phyloP scores from a whole-genome alignment of 78 protist genomes.

The Polysphondylium violaceum region DNA sequence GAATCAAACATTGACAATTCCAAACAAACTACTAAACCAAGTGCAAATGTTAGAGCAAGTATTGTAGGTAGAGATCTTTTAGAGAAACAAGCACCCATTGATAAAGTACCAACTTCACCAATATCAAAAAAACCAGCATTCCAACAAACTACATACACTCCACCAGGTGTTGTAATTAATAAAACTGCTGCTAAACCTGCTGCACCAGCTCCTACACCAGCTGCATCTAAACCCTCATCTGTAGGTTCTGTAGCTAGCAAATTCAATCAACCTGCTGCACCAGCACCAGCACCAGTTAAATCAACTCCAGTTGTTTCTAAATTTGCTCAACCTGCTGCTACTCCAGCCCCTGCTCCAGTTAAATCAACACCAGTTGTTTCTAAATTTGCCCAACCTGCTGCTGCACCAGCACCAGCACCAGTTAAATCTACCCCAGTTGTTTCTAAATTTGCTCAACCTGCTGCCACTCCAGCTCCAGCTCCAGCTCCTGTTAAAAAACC shows the following conservation, averaged over 20 bases:
- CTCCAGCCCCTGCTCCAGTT: slow-evolving; percentile 19
- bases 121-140: slow-evolving; percentile 18
- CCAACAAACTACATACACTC: slow-evolving; percentile 2
- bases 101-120: slow-evolving; percentile 48
- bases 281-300: slow-evolving; percentile 52
- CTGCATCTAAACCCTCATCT: slow-evolving; percentile 18
- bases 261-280: slow-evolving; percentile 37
- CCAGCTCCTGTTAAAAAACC: slow-evolving; percentile 60
- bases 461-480: slow-evolving; percentile 27
- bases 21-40: slow-evolving; percentile 38
- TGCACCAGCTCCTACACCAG: neutral
- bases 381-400: neutral
- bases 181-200: slow-evolving; percentile 4
- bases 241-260: neutral
- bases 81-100: slow-evolving; percentile 24
- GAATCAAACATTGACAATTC: slow-evolving; percentile 68
- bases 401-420: slow-evolving; percentile 6
- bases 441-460: neutral
- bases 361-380: slow-evolving; percentile 6
- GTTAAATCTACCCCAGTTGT: slow-evolving; percentile 9
- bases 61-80: slow-evolving; percentile 45
- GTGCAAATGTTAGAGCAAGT: slow-evolving; percentile 7
- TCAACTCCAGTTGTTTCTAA: slow-evolving; percentile 23
- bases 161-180: slow-evolving; percentile 16
- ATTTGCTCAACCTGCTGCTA: slow-evolving; percentile 35